These are phyloP conservation scores for Brassica cretica DNA, from an alignment of 345 rosid species.

Conservation along the genomic window DNA sequence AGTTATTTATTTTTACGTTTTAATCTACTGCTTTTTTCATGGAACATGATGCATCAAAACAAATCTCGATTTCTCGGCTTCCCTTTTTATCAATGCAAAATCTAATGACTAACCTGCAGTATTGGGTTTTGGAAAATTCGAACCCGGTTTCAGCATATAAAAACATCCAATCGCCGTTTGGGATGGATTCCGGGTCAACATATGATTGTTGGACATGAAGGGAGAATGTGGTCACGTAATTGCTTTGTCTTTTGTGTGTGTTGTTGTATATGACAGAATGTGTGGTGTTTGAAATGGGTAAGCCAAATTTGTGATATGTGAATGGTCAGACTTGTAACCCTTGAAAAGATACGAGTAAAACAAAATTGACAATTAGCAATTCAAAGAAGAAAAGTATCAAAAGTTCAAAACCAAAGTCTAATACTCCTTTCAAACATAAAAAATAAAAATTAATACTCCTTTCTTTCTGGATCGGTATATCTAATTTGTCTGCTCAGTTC, in stretches of 20 bases:
- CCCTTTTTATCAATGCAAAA: neutral
- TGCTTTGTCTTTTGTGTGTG: constrained; percentile 20
- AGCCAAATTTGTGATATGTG: constrained; percentile 18
- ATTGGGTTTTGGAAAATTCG: neutral
- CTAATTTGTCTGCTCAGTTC: neutral
- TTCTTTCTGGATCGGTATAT: neutral
- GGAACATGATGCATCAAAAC: constrained; percentile 10
- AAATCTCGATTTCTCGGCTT: neutral
- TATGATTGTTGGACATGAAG: constrained; percentile 1
- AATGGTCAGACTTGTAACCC: constrained; percentile 30
- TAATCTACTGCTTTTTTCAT: neutral
- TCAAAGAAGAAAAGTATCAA: neutral
- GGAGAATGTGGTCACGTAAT: constrained; percentile 30
- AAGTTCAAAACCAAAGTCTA: neutral
- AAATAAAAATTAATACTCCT: neutral
- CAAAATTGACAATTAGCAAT: neutral
- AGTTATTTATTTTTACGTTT: neutral
- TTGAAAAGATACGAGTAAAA: neutral
- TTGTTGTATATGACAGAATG: constrained; percentile 6
- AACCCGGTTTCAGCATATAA: neutral
- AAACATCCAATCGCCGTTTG: neutral
- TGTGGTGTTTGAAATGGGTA: constrained; percentile 28
- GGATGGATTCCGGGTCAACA: constrained; percentile 10
- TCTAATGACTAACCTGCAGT: neutral
- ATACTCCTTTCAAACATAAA: neutral